Base-by-base conservation (phyloP, 2,329 filamentous ascomycete species). In the Allantophomopsis lycopodina region DNA sequence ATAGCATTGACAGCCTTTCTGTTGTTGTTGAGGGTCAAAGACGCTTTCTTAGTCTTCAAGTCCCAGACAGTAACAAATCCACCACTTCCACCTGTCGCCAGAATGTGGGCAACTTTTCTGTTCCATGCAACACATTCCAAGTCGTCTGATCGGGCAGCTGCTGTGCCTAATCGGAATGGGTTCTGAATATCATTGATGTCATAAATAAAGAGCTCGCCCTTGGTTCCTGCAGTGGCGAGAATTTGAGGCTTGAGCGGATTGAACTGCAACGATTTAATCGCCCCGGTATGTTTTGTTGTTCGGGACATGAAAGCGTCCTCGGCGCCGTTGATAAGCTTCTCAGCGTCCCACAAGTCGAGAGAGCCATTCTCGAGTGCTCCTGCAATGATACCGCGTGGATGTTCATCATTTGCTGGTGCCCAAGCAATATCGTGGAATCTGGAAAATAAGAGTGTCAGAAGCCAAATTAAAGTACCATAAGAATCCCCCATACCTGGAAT, bases 1-100 rank as follows among this genome's bases (percentile, higher is more conserved):
- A 98, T 86, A 43, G 93, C 81, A 61, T 88, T 95, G 53, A 96
- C 87, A 40, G 88, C 73, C 64, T 95, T 98, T 46, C 91, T 78
- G 55, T 85, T 91, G 56, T 84, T 83, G 68, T 95, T 98, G 48
- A 98, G 69, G 30, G 88, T 95, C 61, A 98, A 66, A 41, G 88
- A 95, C 51, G 94, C 87, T 65, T 94, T 95, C 73, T 94, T 96
- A 11, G 85, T 87, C 68, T 94, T 95, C 48, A 96, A 72, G 63
- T 98, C 91, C 91, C 91, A 98, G 14, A 98, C 89, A 2, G 91
- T 96, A 30, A 96, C 88, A 54, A 96, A 94, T 4, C 91, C 91
- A 37, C 87, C 88, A 45, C 78, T 83, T 56, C 88, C 89, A 48
- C 91, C 91, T 8, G 89, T 96, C 14, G 89, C 91, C 50, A 98